Evolutionary conservation across 352 stramenopile genomes (phyloP).

Genomic region (Elongisporangium undulatum): DNA sequence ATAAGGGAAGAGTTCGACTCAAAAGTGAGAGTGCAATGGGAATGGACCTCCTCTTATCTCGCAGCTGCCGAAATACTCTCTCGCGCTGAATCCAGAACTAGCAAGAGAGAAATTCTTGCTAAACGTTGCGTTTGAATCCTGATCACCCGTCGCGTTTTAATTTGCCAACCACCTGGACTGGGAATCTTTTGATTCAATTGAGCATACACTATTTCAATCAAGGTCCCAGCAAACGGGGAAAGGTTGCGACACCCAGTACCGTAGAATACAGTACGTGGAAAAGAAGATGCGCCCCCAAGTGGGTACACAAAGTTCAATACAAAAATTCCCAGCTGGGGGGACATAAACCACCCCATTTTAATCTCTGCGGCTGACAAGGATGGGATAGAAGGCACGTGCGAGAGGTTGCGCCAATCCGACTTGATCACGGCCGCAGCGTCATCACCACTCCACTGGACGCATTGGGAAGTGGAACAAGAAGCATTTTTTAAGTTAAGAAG

Average conservation of each 20-base stretch:
- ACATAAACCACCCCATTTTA: background rate
- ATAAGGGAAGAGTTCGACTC: background rate
- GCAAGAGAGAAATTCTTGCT: background rate
- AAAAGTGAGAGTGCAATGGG: background rate
- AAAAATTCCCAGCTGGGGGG: background rate
- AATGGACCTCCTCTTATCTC: background rate
- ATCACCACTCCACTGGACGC: background rate
- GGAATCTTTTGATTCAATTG: too few species aligned
- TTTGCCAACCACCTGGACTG: too few species aligned
- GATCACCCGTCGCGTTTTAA: background rate
- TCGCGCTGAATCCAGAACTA: too few species aligned
- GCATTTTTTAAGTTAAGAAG: background rate
- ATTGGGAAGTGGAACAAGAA: background rate
- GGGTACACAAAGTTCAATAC: background rate
- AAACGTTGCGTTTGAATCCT: background rate
- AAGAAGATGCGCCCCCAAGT: background rate
- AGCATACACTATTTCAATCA: too few species aligned
- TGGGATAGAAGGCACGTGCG: background rate
- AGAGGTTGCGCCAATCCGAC: background rate
- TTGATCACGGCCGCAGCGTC: background rate
- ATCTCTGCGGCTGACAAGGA: background rate
- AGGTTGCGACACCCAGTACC: background rate
- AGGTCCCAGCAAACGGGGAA: background rate
- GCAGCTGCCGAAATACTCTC: background rate
- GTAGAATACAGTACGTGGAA: background rate